Percentiles rank a stretch among this genome's conserved stretches.
Conservation (phyloP, 2,329 filamentous ascomycete species). For the Ceratocystis lukuohia region DNA sequence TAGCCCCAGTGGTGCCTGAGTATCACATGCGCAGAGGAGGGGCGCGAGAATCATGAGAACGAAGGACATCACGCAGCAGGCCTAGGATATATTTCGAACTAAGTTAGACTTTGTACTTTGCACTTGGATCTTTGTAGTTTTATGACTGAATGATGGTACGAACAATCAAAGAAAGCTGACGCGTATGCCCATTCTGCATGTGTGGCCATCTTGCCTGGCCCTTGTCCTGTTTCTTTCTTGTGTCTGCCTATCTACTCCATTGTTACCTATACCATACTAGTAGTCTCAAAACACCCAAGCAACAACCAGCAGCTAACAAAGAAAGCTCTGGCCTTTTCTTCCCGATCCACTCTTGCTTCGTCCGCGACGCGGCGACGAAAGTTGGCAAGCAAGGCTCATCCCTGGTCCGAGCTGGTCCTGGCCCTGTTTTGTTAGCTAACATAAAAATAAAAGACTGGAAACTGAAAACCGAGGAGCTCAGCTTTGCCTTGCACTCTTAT, state of each 20-base stretch:
- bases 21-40: slow-evolving; percentile 9
- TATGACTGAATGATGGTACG: neutral
- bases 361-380: neutral
- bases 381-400: neutral
- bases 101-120: neutral
- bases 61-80: too few relatives aligned
- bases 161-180: neutral
- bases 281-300: too few relatives aligned
- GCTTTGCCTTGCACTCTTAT: too few relatives aligned
- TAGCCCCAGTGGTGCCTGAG: slow-evolving; percentile 10
- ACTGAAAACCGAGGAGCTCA: too few relatives aligned
- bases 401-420: neutral
- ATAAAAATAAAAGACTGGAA: too few relatives aligned
- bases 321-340: too few relatives aligned
- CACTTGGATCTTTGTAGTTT: neutral
- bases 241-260: too few relatives aligned
- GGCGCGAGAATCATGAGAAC: neutral
- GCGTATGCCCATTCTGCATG: neutral
- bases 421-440: too few relatives aligned
- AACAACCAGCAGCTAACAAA: too few relatives aligned
- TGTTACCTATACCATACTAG: too few relatives aligned
- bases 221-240: neutral
- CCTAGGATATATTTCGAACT: neutral
- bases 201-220: neutral
- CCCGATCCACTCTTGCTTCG: too few relatives aligned